A percentile compares a stretch with the other conserved stretches of the same genome.
These are phyloP conservation scores for Penicillium sp. DNA, from an alignment of 2,329 filamentous ascomycete species.

Conservation along the genomic window DNA sequence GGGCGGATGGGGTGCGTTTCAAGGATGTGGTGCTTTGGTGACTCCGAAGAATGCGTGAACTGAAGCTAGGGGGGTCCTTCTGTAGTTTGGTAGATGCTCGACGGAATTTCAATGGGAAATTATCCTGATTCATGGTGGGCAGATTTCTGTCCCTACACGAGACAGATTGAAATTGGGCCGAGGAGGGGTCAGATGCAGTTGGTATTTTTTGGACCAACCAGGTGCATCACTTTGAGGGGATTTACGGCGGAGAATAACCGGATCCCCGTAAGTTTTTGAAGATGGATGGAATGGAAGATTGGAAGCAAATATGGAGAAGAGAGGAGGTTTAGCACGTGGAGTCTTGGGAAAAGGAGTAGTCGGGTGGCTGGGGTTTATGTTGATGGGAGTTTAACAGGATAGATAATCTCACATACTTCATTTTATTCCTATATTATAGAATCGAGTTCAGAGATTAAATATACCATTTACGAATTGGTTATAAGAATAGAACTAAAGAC, in stretches of 20 bases:
- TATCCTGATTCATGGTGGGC: conserved; percentile 38
- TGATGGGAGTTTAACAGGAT: too few relatives aligned
- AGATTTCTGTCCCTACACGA: conserved; percentile 23
- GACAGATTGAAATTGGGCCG: conserved; percentile 30
- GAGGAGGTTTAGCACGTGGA: conserved; percentile 11
- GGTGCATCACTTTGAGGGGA: neutral
- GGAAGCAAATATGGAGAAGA: conserved; percentile 2
- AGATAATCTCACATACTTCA: too few relatives aligned
- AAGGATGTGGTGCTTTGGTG: conserved; percentile 45
- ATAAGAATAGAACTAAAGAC: neutral
- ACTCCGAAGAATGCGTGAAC: conserved; percentile 42
- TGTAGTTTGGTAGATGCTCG: conserved; percentile 44
- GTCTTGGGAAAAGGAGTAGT: conserved; percentile 7
- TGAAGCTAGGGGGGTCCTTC: conserved; percentile 46
- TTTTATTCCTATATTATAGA: too few relatives aligned
- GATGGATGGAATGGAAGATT: conserved; percentile 2
- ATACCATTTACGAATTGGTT: neutral
- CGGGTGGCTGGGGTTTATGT: conserved; percentile 4
- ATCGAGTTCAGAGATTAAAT: too few relatives aligned
- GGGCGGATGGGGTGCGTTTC: conserved; percentile 48
- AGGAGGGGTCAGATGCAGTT: conserved; percentile 25
- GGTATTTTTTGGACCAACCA: conserved; percentile 3
- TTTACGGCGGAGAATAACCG: conserved; percentile 6
- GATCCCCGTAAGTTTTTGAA: conserved; percentile 1
- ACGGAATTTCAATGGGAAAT: conserved; percentile 40